phyloP scores from a whole-genome alignment of 148 eudicot genomes.

The Heliosperma pusillum region DNA sequence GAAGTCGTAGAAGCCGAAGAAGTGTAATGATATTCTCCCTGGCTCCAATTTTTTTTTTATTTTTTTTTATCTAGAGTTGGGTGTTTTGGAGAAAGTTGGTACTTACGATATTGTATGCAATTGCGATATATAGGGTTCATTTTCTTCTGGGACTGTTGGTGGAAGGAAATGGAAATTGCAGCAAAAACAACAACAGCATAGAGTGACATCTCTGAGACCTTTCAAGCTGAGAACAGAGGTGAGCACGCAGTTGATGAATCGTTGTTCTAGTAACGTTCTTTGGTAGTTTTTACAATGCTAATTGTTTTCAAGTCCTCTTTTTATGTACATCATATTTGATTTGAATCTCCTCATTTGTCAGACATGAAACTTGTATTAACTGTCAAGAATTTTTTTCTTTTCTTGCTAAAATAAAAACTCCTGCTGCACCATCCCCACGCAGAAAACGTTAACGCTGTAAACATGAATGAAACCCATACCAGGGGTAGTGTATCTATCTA shows the following conservation, averaged over 20 bases:
- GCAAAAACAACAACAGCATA: conserved; percentile 56
- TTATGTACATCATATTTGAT: no score
- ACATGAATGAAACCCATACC: not conserved
- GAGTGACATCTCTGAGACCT: conserved; percentile 63
- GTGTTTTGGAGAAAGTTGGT: not conserved
- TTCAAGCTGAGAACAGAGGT: conserved; percentile 95
- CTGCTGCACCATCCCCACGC: not conserved
- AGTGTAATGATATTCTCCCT: conserved; percentile 48
- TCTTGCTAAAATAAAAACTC: no score
- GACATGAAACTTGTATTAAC: not conserved
- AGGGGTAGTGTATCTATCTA: not conserved
- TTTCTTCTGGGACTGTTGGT: conserved; percentile 53
- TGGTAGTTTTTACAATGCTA: not conserved
- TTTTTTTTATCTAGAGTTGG: not conserved
- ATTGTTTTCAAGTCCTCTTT: not conserved
- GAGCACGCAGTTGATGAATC: conserved; percentile 3
- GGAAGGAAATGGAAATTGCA: conserved; percentile 59
- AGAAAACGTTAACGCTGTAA: not conserved
- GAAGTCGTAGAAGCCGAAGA: conserved; percentile 55
- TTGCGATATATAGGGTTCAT: conserved; percentile 49
- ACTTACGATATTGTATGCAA: not conserved
- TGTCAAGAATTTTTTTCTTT: not conserved
- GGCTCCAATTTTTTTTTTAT: not conserved
- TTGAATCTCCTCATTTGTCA: not conserved
- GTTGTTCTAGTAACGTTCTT: not conserved